Conservation (phyloP, 805 yeast species). For the Candida boleticola region DNA sequence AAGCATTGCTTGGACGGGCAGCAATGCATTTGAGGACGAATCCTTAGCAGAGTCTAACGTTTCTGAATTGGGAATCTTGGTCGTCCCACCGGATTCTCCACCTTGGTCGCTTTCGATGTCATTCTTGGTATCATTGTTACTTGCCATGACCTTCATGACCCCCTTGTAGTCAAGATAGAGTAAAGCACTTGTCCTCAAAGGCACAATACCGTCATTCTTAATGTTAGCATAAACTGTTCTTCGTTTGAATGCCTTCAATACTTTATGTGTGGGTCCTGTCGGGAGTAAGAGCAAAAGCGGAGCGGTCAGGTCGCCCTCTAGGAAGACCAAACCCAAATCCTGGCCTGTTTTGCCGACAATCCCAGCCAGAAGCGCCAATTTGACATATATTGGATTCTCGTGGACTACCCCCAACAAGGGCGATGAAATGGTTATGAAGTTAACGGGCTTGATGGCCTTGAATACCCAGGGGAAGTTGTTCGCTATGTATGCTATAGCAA, state of each 20-base stretch:
- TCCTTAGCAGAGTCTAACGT: background rate
- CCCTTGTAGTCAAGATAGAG: constrained; percentile 85
- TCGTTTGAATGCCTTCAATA: constrained; percentile 60
- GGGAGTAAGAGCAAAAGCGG: constrained; percentile 80
- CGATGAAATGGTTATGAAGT: constrained; percentile 80
- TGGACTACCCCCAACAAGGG: constrained; percentile 86
- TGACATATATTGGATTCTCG: constrained; percentile 85
- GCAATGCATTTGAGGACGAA: constrained; percentile 7
- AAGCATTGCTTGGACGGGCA: constrained; percentile 35
- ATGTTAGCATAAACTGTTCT: constrained; percentile 89
- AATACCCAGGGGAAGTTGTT: constrained; percentile 72
- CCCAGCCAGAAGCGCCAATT: constrained; percentile 82
- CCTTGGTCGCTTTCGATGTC: constrained; percentile 10
- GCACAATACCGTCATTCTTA: constrained; percentile 93
- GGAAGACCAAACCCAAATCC: constrained; percentile 68
- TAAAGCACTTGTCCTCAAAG: constrained; percentile 84
- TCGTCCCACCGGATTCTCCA: constrained; percentile 6
- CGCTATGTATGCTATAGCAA: constrained; percentile 80
- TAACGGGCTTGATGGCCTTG: constrained; percentile 61
- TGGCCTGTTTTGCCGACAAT: constrained; percentile 91
- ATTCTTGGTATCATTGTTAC: constrained; percentile 14
- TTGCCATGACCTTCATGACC: constrained; percentile 18
- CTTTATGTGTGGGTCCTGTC: constrained; percentile 64
- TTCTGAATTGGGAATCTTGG: constrained; percentile 6
- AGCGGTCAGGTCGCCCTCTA: constrained; percentile 30